These are phyloP conservation scores for Saturnispora silvae DNA, from an alignment of 805 yeast genomes.

Conservation along the genomic window DNA sequence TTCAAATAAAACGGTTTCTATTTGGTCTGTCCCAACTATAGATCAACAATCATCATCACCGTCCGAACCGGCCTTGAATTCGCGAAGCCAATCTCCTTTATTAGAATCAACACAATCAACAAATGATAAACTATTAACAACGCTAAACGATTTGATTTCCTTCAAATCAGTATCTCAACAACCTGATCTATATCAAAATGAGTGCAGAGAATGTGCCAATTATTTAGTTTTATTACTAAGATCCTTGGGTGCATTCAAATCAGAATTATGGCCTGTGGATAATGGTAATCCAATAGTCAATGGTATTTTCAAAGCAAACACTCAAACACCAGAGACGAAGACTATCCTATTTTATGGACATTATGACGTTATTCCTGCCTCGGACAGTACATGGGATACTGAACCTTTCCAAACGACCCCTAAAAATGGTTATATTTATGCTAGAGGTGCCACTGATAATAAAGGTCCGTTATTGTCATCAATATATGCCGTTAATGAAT, in stretches of 20 bases:
- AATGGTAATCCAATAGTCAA: constrained; percentile 81
- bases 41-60: not conserved
- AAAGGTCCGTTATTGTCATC: constrained; percentile 91
- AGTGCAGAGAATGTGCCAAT: constrained; percentile 80
- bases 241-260: constrained; percentile 56
- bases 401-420: constrained; percentile 73
- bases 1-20: constrained; percentile 50
- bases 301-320: constrained; percentile 53
- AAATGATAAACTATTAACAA: constrained; percentile 48
- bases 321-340: constrained; percentile 15
- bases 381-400: constrained; percentile 54
- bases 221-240: constrained; percentile 52
- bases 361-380: constrained; percentile 86
- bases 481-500: constrained; percentile 73
- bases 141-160: constrained; percentile 51
- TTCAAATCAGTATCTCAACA: constrained; percentile 71
- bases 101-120: constrained; percentile 11
- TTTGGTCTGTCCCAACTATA: constrained; percentile 50
- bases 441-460: constrained; percentile 89
- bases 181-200: constrained; percentile 59
- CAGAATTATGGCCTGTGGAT: constrained; percentile 61
- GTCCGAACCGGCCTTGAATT: not conserved
- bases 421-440: constrained; percentile 75
- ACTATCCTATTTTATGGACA: constrained; percentile 87
- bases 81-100: too few relatives aligned